Evolutionary conservation across 768 basidiomycete genomes (phyloP).

Genomic region (Tylopilus sp.): DNA sequence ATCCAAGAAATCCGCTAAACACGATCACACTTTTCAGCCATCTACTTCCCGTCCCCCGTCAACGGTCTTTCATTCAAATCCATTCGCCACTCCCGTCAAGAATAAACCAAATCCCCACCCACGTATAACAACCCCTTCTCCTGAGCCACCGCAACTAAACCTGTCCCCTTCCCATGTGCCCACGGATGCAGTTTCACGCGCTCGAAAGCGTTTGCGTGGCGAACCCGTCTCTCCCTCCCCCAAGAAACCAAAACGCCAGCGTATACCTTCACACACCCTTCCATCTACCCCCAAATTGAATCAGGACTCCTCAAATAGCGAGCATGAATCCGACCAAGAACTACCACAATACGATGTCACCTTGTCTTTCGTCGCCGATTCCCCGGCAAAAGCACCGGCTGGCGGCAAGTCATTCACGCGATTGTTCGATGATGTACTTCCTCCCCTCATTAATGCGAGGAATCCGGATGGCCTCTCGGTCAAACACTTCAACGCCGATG

Average conservation of each 20-base stretch:
- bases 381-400: conserved; percentile 60
- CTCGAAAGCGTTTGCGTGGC: conserved; percentile 77
- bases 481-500: not conserved
- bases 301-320: conserved; percentile 28
- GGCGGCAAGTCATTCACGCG: conserved; percentile 61
- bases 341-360: conserved; percentile 28
- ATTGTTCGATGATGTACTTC: conserved; percentile 58
- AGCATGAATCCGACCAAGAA: conserved; percentile 35
- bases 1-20: conserved; percentile 44
- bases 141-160: conserved; percentile 21
- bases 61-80: conserved; percentile 32
- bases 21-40: not conserved
- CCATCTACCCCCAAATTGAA: conserved; percentile 37
- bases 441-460: conserved; percentile 15
- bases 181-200: conserved; percentile 53
- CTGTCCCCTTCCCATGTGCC: conserved; percentile 24
- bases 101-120: conserved; percentile 27
- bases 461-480: conserved; percentile 7
- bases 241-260: conserved; percentile 69
- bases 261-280: conserved; percentile 41
- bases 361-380: conserved; percentile 61
- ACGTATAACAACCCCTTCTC: conserved; percentile 30
- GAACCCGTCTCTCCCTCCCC: conserved; percentile 84
- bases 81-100: conserved; percentile 44
- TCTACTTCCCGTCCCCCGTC: not conserved